phyloP scores from a whole-genome alignment of 306 rosid species.

The Pyrus pyrifolia region DNA sequence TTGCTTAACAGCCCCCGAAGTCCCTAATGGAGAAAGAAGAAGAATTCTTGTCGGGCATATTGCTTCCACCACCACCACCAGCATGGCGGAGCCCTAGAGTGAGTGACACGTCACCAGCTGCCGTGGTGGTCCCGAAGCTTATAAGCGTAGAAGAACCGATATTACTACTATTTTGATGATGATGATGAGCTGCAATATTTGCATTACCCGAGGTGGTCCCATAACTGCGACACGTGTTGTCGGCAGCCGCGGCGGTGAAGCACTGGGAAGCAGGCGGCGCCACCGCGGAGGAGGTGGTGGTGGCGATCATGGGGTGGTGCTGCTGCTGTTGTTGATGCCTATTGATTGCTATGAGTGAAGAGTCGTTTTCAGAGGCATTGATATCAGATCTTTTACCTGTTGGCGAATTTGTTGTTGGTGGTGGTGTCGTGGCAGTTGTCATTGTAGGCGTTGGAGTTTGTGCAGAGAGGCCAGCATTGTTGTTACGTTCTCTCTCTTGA shows the following conservation, averaged over 20 bases:
- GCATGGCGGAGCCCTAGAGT: conserved; percentile 95
- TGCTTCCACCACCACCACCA: conserved; percentile 33
- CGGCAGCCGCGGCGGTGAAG: conserved; percentile 21
- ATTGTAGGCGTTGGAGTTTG: conserved; percentile 50
- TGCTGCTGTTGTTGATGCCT: conserved; percentile 33
- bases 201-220: conserved; percentile 54
- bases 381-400: conserved; percentile 45
- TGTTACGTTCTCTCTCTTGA: background rate
- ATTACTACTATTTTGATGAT: conserved; percentile 15
- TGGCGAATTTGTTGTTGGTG: conserved; percentile 16
- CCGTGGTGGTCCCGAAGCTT: conserved; percentile 69
- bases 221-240: conserved; percentile 57
- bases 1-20: conserved; percentile 50
- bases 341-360: conserved; percentile 57
- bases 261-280: conserved; percentile 29
- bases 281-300: conserved; percentile 35
- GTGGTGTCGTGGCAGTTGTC: background rate
- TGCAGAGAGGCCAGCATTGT: conserved; percentile 28
- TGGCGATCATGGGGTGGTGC: conserved; percentile 1
- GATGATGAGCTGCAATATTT: conserved; percentile 6
- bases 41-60: conserved; percentile 53
- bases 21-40: conserved; percentile 78
- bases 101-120: conserved; percentile 86
- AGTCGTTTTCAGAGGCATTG: conserved; percentile 66
- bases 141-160: conserved; percentile 58